Evolutionary conservation across 441 rosid species (phyloP).

Genomic region (Iberis amara): DNA sequence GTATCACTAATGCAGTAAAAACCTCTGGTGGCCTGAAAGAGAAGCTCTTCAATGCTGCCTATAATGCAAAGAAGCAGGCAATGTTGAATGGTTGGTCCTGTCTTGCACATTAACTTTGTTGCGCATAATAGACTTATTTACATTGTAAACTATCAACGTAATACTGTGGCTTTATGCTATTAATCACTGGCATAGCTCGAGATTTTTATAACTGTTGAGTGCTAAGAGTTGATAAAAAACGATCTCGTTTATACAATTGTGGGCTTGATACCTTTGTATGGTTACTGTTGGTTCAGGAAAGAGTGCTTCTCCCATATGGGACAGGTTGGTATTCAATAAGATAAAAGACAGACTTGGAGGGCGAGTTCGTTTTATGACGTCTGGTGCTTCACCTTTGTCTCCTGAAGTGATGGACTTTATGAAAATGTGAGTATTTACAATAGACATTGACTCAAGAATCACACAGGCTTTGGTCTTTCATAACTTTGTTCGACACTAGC

Average conservation of each 20-base stretch:
- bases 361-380: constrained; percentile 69
- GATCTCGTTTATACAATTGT: neutral
- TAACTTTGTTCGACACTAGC: constrained; percentile 18
- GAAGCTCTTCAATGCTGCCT: constrained; percentile 88
- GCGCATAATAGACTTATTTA: constrained; percentile 1
- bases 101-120: constrained; percentile 15
- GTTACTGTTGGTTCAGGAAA: constrained; percentile 47
- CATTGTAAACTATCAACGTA: neutral
- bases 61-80: constrained; percentile 94
- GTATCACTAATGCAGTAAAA: constrained; percentile 79
- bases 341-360: constrained; percentile 91
- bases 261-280: constrained; percentile 21
- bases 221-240: neutral
- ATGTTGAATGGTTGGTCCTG: constrained; percentile 62
- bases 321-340: constrained; percentile 93
- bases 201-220: neutral
- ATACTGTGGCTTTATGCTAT: constrained; percentile 4
- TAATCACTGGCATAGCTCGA: constrained; percentile 7
- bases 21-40: constrained; percentile 77
- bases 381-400: constrained; percentile 98
- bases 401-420: constrained; percentile 93
- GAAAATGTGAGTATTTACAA: constrained; percentile 62
- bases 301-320: constrained; percentile 98
- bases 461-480: constrained; percentile 12
- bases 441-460: constrained; percentile 3